These are phyloP conservation scores for Limtongia smithiae DNA, from an alignment of 805 yeast genomes.

Conservation along the genomic window DNA sequence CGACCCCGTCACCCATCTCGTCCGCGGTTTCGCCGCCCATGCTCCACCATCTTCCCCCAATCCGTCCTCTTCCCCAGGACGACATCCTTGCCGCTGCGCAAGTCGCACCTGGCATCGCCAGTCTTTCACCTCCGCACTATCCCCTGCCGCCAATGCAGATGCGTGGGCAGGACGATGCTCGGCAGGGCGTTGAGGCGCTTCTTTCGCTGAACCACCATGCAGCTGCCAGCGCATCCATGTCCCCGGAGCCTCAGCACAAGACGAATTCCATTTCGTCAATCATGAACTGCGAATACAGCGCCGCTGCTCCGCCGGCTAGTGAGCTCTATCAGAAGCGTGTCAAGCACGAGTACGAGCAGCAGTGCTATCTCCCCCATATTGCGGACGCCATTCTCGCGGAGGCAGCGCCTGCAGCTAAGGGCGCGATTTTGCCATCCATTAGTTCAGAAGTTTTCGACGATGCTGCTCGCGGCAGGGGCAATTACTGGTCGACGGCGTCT, in stretches of 20 bases:
- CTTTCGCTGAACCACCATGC: slow-evolving; percentile 12
- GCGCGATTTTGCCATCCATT: too few species aligned
- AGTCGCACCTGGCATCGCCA: not conserved
- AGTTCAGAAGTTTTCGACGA: not conserved
- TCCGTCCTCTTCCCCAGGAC: slow-evolving; percentile 4
- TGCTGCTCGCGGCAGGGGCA: not conserved
- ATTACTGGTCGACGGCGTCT: not conserved
- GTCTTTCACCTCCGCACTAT: slow-evolving; percentile 3
- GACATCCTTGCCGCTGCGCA: not conserved
- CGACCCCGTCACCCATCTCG: slow-evolving; percentile 1
- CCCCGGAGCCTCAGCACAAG: slow-evolving; percentile 2
- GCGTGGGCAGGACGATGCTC: slow-evolving; percentile 14
- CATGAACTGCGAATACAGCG: not conserved
- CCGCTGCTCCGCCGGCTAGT: not conserved
- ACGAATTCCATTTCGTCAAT: slow-evolving; percentile 6
- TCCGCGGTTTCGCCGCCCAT: not conserved
- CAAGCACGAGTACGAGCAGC: not conserved
- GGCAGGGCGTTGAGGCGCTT: slow-evolving; percentile 28
- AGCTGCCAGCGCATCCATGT: not conserved
- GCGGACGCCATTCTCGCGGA: not conserved
- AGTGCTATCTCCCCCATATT: not conserved
- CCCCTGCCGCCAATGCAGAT: slow-evolving; percentile 6
- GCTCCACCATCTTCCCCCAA: slow-evolving; percentile 11
- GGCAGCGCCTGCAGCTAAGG: not conserved
- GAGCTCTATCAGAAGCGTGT: not conserved